Conservation (phyloP, 371 early-diverging fungal genomes). For the Syncephalis plumigaleata region DNA sequence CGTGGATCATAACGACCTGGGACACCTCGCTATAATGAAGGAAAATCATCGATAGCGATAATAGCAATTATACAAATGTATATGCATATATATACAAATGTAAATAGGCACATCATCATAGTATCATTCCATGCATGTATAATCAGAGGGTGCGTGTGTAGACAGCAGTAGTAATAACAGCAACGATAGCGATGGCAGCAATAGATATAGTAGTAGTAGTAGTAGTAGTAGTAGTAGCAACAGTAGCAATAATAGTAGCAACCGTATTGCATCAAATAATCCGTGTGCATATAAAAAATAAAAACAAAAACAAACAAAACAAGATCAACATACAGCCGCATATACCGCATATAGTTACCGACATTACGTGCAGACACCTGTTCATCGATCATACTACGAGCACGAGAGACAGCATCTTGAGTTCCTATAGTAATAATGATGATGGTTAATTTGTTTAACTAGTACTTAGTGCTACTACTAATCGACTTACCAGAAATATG, state of each 20-base stretch:
- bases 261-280: neutral
- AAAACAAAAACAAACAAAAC: constrained; percentile 4
- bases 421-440: constrained; percentile 6
- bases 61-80: neutral
- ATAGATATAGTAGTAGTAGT: too few relatives aligned
- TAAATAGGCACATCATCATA: too few relatives aligned
- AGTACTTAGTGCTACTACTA: neutral
- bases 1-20: constrained; percentile 6
- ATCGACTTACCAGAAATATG: constrained; percentile 9
- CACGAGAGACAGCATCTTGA: constrained; percentile 6
- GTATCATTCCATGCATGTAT: too few relatives aligned
- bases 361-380: constrained; percentile 4
- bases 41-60: neutral
- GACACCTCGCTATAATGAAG: constrained; percentile 4
- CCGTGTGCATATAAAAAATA: constrained; percentile 3
- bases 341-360: constrained; percentile 7
- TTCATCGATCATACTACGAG: constrained; percentile 9
- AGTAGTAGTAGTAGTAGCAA: too few relatives aligned
- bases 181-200: too few relatives aligned
- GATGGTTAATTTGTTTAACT: neutral
- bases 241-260: constrained; percentile 1
- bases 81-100: too few relatives aligned
- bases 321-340: neutral
- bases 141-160: too few relatives aligned
- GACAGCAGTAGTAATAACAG: too few relatives aligned